A percentile compares a stretch with the other conserved stretches of the same genome.
phyloP scores from a whole-genome alignment of 169 alveolate genomes.

The Cryptosporidium canis region DNA sequence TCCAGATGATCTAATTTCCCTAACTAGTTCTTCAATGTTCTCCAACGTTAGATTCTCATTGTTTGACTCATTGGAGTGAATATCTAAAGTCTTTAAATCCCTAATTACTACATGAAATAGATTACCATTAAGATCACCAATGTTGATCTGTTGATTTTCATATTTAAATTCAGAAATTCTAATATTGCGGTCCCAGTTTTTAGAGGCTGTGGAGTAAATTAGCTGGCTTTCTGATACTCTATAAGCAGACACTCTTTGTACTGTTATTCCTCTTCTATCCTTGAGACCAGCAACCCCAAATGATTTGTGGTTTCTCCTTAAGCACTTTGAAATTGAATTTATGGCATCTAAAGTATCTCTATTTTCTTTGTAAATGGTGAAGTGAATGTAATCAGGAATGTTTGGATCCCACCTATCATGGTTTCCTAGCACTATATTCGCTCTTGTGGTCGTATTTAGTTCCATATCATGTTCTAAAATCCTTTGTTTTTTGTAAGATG shows the following conservation, averaged over 20 bases:
- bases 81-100: conserved; percentile 75
- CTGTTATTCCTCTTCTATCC: conserved; percentile 93
- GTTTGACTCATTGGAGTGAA: conserved; percentile 63
- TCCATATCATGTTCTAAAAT: not conserved
- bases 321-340: conserved; percentile 84
- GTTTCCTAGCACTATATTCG: not conserved
- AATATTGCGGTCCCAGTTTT: conserved; percentile 82
- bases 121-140: conserved; percentile 92
- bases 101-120: conserved; percentile 89
- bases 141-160: conserved; percentile 81
- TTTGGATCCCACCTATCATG: conserved; percentile 58
- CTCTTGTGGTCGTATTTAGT: not conserved
- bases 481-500: not conserved
- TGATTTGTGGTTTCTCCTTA: conserved; percentile 84
- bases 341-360: conserved; percentile 91
- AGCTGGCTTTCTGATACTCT: conserved; percentile 79
- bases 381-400: conserved; percentile 78
- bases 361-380: conserved; percentile 85
- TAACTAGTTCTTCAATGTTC: conserved; percentile 76
- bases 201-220: conserved; percentile 76
- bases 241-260: conserved; percentile 79
- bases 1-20: conserved; percentile 84
- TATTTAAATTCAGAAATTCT: conserved; percentile 84
- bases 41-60: conserved; percentile 72
- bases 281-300: conserved; percentile 91